Percentiles rank a stretch among this genome's conserved stretches.
Conservation (phyloP, 345 rosid genomes). For the Noccaea bulbosa region DNA sequence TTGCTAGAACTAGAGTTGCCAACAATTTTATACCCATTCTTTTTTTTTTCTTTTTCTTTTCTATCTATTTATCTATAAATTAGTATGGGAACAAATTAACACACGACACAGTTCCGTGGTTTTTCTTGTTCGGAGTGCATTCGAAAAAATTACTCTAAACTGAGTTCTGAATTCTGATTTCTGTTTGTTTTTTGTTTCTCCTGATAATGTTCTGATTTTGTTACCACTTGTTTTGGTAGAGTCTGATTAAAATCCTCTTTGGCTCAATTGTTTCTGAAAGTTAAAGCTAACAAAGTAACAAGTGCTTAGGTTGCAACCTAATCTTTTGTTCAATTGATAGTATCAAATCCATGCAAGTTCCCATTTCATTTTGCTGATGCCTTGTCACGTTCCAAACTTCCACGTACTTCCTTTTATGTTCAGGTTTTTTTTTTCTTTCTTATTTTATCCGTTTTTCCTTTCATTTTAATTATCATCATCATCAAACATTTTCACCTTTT, state of each 20-base stretch:
- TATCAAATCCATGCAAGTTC: constrained; percentile 43
- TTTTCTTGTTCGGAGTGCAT: background rate
- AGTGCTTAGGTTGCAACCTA: constrained; percentile 43
- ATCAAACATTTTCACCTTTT: constrained; percentile 20
- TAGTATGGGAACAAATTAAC: background rate
- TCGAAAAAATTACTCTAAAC: background rate
- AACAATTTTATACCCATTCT: constrained; percentile 14
- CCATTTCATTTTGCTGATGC: constrained; percentile 15
- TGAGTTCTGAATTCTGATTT: background rate
- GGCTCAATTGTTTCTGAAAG: no score
- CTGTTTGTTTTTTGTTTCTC: no score
- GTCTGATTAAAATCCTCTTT: no score
- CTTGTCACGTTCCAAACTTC: no score
- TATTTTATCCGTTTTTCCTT: background rate
- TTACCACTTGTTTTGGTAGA: background rate
- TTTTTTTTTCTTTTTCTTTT: background rate
- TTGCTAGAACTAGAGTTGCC: constrained; percentile 33
- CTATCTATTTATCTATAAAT: constrained; percentile 5
- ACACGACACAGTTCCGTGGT: constrained; percentile 13
- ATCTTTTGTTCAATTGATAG: constrained; percentile 40
- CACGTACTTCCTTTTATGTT: constrained; percentile 40
- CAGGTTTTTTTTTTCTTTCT: background rate
- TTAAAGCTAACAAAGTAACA: no score
- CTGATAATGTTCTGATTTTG: no score
- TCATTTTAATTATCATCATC: constrained; percentile 32